Evolutionary conservation across 257 asterid genomes (phyloP).

Genomic region (Nicotiana otophora): DNA sequence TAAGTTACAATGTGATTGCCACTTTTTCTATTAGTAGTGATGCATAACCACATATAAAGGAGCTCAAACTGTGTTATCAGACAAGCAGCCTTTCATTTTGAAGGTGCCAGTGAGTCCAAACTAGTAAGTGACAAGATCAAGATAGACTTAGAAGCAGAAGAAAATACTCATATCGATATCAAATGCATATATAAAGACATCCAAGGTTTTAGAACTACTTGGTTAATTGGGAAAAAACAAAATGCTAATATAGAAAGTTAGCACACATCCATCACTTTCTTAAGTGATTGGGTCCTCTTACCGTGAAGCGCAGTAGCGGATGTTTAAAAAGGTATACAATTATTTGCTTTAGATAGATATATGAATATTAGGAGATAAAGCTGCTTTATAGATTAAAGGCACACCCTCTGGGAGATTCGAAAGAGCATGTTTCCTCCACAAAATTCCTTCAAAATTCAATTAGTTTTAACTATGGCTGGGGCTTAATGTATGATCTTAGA

Average conservation of each 20-base stretch:
- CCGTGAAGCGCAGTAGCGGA: no score
- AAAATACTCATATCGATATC: neutral
- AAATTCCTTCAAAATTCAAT: neutral
- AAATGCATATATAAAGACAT: neutral
- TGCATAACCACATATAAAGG: neutral
- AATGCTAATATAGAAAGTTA: conserved; percentile 1
- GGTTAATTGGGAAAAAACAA: neutral
- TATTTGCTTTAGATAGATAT: neutral
- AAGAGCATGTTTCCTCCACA: neutral
- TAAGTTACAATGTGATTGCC: neutral
- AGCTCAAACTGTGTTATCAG: neutral
- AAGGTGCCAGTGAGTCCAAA: neutral
- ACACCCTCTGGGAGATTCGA: neutral
- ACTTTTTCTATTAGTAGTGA: neutral
- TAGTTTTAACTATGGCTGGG: neutral
- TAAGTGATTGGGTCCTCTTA: neutral
- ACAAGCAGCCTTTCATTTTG: neutral
- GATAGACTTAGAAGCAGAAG: neutral
- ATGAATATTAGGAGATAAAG: neutral
- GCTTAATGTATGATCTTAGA: neutral
- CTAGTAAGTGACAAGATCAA: neutral
- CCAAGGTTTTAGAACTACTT: neutral
- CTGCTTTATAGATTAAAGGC: neutral
- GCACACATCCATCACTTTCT: neutral
- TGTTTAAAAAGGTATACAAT: neutral